Evolutionary conservation across 1,139 yeast genomes (phyloP), one percentile per base, ranked within the genome.

Genomic region (Taphrina sp.): DNA sequence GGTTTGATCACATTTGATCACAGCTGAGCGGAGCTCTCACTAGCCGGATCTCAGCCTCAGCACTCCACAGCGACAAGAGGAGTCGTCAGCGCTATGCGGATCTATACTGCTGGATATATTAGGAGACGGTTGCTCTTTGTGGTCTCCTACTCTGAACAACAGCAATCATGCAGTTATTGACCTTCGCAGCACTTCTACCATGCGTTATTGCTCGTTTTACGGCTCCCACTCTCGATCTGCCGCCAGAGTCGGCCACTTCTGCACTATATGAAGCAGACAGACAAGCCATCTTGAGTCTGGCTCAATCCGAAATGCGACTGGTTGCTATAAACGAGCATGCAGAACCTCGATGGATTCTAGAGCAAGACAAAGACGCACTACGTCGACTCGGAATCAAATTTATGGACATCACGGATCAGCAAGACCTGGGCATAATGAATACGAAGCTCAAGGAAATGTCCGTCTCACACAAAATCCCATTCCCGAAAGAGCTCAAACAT

Each of bases 381-480:
- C 78, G 74, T 64, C 74, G 83, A 57, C 68, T 74, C 24, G 82
- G 84, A 43, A 69, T 75, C 37, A 76, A 74, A 36, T 87, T 85
- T 67, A 78, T 87, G 62, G 95, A 88, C 69, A 76, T 87, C 37
- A 85, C 95, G 5, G 74, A 74, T 37, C 65, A 61, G 61, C 66
- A 74, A 24, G 64, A 34, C 14, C 42, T 38, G 17, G 56, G 47
- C 14, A 49, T 53, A 38, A 20, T 34, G 23, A 53, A 53, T 35
- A 34, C 54, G 5, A 56, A 28, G 17, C 22, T 52, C 8, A 45
- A 43, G 14, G 38, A 47, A 43, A 52, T 55, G 19, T 52, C 61
- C 64, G 69, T 71, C 23, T 19, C 17, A 31, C 17, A 29, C 26
- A 22, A 33, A 20, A 16, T 29, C 14, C 46, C 45, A n/a, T 86